A percentile compares a stretch with the other conserved stretches of the same genome.
phyloP scores from a whole-genome alignment of 768 basidiomycete species.

The Agrocybe chaxingu region DNA sequence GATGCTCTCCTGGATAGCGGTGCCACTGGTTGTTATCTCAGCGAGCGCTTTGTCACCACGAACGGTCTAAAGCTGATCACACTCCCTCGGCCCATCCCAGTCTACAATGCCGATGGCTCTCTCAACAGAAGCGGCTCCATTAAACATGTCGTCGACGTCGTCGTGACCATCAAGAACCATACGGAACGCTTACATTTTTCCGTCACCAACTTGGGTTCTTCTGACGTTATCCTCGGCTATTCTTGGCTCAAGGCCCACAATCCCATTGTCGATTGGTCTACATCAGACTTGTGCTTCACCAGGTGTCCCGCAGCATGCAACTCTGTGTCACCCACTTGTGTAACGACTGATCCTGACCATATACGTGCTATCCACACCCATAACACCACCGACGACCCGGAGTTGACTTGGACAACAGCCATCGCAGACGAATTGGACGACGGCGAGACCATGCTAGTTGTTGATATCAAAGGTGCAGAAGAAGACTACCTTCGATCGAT shows the following conservation, averaged over 20 bases:
- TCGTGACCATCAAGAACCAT: background rate
- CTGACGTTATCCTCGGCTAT: slow-evolving; percentile 14
- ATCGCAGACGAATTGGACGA: too few species aligned
- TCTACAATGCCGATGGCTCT: slow-evolving; percentile 14
- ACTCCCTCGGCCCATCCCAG: background rate
- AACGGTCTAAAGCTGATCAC: background rate
- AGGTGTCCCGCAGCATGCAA: slow-evolving; percentile 7
- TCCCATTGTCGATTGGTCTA: slow-evolving; percentile 16
- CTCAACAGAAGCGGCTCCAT: slow-evolving; percentile 13
- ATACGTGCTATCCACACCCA: too few species aligned
- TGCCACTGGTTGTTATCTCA: slow-evolving; percentile 4
- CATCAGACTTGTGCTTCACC: background rate
- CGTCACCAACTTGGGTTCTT: slow-evolving; percentile 11
- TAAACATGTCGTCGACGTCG: slow-evolving; percentile 2
- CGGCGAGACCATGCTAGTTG: too few species aligned
- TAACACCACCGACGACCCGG: too few species aligned
- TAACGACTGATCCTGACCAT: background rate
- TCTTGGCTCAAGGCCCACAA: slow-evolving; percentile 19
- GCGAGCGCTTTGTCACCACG: background rate
- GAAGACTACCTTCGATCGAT: too few species aligned
- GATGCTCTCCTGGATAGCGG: slow-evolving; percentile 10
- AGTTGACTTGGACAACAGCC: too few species aligned
- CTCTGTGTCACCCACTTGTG: slow-evolving; percentile 1
- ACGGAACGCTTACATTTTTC: background rate
- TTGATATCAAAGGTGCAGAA: too few species aligned